phyloP scores from a whole-genome alignment of 2,329 filamentous ascomycete genomes.

The Onygenales sp. region DNA sequence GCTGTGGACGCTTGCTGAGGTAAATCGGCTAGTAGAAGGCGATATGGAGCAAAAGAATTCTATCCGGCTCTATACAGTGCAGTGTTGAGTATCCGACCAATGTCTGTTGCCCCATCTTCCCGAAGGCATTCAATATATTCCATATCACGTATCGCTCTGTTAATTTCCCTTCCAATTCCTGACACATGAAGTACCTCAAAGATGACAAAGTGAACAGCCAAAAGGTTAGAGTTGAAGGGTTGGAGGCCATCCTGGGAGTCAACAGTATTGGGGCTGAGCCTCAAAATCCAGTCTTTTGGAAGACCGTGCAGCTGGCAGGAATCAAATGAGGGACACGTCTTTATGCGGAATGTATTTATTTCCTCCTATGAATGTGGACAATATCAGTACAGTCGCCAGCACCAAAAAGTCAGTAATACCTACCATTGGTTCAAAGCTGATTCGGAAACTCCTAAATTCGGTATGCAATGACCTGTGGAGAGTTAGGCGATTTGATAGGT shows the following conservation, averaged over 20 bases:
- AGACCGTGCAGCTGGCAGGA: background rate
- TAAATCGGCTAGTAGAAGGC: too few species aligned
- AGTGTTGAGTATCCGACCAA: background rate
- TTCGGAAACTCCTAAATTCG: background rate
- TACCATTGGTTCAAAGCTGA: background rate
- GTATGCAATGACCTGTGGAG: background rate
- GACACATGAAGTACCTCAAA: background rate
- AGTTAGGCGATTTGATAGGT: background rate
- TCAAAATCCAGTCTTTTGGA: background rate
- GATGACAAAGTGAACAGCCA: background rate
- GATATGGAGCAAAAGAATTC: too few species aligned
- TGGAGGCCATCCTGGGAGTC: background rate
- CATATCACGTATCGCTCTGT: background rate
- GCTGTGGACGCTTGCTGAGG: too few species aligned
- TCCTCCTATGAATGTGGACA: background rate
- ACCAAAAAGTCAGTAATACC: background rate
- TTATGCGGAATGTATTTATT: background rate
- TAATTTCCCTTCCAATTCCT: background rate
- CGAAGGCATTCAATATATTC: background rate
- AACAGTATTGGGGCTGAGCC: background rate
- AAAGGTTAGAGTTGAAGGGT: background rate
- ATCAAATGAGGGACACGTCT: background rate
- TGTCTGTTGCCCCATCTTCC: background rate
- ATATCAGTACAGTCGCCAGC: background rate
- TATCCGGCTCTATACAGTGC: background rate